Evolutionary conservation across 2,329 filamentous ascomycete species (phyloP).

Genomic region (Pleoardoris graminearum): DNA sequence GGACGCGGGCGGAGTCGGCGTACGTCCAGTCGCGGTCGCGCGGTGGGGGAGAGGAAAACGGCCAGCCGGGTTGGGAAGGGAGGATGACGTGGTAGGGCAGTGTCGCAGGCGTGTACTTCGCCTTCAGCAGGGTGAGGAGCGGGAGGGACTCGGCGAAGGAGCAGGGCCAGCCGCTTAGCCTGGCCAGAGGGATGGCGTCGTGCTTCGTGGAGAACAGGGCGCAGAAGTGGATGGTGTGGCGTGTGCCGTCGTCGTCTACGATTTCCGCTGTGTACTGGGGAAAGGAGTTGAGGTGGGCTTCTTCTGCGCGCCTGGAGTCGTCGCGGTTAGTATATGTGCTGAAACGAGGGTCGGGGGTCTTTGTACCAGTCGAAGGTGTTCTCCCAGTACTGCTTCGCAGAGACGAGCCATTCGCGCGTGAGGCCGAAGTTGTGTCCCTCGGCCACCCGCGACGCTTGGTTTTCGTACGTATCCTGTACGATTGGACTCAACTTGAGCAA

Average conservation of each 20-base stretch:
- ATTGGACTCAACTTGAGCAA: constrained; percentile 34
- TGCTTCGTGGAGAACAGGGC: constrained; percentile 57
- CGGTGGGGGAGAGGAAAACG: constrained; percentile 55
- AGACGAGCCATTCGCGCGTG: constrained; percentile 33
- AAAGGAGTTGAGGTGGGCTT: constrained; percentile 53
- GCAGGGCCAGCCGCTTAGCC: constrained; percentile 62
- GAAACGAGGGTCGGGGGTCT: background rate
- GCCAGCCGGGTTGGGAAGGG: constrained; percentile 60
- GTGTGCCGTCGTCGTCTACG: constrained; percentile 43
- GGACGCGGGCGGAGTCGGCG: constrained; percentile 48
- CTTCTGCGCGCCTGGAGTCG: constrained; percentile 42
- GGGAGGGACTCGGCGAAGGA: constrained; percentile 60
- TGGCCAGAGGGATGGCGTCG: constrained; percentile 56
- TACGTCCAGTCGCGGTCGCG: constrained; percentile 50
- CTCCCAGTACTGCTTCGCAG: constrained; percentile 36
- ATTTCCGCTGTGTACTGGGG: constrained; percentile 55
- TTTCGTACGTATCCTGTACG: constrained; percentile 38
- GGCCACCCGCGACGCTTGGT: constrained; percentile 26
- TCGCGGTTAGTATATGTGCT: background rate
- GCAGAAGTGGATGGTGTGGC: constrained; percentile 56
- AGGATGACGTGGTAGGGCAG: constrained; percentile 62
- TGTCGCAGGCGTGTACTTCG: constrained; percentile 54
- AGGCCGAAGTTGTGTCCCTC: constrained; percentile 34
- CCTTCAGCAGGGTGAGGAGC: constrained; percentile 51
- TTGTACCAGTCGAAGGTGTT: constrained; percentile 41